Conservation (phyloP, 495 filamentous ascomycete species). For the Podospora anserina region DNA sequence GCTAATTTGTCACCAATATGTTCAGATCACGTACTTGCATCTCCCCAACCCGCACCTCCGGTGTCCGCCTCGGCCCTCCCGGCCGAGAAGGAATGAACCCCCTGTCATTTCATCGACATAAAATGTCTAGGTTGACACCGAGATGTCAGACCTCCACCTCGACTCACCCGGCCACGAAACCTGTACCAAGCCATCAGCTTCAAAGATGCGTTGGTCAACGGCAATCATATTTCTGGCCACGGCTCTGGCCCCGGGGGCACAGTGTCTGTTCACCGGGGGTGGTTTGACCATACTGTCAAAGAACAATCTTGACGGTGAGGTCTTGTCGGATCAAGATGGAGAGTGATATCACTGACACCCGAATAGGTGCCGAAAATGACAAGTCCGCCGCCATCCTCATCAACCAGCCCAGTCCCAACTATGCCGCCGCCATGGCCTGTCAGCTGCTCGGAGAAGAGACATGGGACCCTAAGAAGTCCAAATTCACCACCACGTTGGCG, state of each 20-base stretch:
- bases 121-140: neutral
- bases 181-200: neutral
- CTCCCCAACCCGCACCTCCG: neutral
- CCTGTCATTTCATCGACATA: neutral
- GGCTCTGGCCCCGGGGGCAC: neutral
- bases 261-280: conserved; percentile 23
- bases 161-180: neutral
- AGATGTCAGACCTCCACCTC: neutral
- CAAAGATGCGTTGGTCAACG: neutral
- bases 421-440: conserved; percentile 24
- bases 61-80: conserved; percentile 3
- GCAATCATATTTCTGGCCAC: neutral
- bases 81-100: neutral
- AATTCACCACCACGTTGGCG: conserved; percentile 33
- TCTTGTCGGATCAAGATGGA: neutral
- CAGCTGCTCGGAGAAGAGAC: conserved; percentile 27
- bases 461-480: conserved; percentile 30
- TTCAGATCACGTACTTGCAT: neutral
- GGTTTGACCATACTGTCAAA: conserved; percentile 32
- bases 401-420: conserved; percentile 24
- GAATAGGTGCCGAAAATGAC: conserved; percentile 26
- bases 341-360: neutral
- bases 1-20: conserved; percentile 7
- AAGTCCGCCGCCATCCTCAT: conserved; percentile 30
- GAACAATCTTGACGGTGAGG: conserved; percentile 30